Conservation (phyloP, 371 early-diverging fungal species). For the Mucor velutinosus region DNA sequence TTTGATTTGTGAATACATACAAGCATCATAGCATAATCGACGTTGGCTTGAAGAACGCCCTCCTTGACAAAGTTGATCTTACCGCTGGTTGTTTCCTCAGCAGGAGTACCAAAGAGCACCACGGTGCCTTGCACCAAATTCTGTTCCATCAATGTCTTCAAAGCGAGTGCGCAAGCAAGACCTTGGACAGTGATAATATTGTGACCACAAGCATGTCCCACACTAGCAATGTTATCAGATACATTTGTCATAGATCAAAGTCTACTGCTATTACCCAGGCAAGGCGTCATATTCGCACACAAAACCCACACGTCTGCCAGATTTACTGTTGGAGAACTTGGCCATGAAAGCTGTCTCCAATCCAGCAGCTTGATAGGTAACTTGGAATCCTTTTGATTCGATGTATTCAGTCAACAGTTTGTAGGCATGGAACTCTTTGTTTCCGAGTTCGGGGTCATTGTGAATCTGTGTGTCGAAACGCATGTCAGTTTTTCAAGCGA, state of each 20-base stretch:
- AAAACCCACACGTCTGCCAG: slow-evolving; percentile 54
- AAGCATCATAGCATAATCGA: slow-evolving; percentile 77
- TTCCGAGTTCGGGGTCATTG: slow-evolving; percentile 64
- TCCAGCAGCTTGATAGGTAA: slow-evolving; percentile 54
- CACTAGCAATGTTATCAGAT: slow-evolving; percentile 19
- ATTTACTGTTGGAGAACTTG: slow-evolving; percentile 45
- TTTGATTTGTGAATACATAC: background rate
- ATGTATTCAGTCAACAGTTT: slow-evolving; percentile 57
- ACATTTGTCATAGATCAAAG: background rate
- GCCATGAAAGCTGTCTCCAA: slow-evolving; percentile 70
- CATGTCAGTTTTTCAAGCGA: background rate
- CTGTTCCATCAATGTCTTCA: slow-evolving; percentile 57
- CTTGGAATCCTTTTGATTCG: slow-evolving; percentile 54
- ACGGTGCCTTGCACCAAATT: slow-evolving; percentile 60
- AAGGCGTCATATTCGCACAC: slow-evolving; percentile 73
- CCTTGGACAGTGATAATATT: slow-evolving; percentile 74
- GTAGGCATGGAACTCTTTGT: slow-evolving; percentile 58
- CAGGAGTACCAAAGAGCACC: slow-evolving; percentile 80
- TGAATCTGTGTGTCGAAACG: slow-evolving; percentile 47
- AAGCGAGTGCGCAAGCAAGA: slow-evolving; percentile 63
- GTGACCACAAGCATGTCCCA: slow-evolving; percentile 73
- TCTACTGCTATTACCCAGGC: slow-evolving; percentile 42
- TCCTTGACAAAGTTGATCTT: slow-evolving; percentile 71
- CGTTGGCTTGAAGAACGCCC: slow-evolving; percentile 59
- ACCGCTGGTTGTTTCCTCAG: slow-evolving; percentile 75